Evolutionary conservation across 106 monocot genomes (phyloP).

Genomic region (Cymbidium sinense): DNA sequence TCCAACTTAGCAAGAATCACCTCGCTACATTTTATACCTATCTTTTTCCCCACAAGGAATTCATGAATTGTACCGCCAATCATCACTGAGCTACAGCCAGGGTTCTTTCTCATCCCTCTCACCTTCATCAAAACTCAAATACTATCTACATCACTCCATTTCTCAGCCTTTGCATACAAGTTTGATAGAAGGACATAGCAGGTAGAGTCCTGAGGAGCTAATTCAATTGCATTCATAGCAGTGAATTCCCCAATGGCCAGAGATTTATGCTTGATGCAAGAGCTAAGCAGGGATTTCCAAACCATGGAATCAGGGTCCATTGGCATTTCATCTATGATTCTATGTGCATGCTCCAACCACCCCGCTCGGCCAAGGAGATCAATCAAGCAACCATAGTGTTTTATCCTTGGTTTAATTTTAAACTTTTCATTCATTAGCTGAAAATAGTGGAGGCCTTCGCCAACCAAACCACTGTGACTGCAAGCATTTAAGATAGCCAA

Average conservation of each 20-base stretch:
- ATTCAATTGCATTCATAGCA: too few relatives aligned
- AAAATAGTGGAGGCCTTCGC: too few relatives aligned
- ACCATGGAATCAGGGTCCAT: slow-evolving; percentile 18
- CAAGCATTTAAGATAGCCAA: slow-evolving; percentile 18
- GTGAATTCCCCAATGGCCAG: too few relatives aligned
- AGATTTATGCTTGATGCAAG: slow-evolving; percentile 16
- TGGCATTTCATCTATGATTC: slow-evolving; percentile 20
- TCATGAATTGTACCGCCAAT: slow-evolving; percentile 20
- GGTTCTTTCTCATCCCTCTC: slow-evolving; percentile 15
- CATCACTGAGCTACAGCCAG: slow-evolving; percentile 27
- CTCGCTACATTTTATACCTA: neutral
- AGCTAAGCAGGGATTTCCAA: slow-evolving; percentile 25
- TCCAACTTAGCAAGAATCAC: slow-evolving; percentile 13
- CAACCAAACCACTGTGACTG: too few relatives aligned
- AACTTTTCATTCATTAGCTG: too few relatives aligned
- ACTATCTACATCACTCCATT: too few relatives aligned
- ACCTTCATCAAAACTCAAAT: too few relatives aligned
- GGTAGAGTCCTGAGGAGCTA: slow-evolving; percentile 19
- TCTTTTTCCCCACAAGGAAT: slow-evolving; percentile 16
- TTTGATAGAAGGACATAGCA: slow-evolving; percentile 22
- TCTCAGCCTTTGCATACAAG: slow-evolving; percentile 13
- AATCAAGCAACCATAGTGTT: too few relatives aligned
- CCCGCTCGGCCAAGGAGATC: too few relatives aligned
- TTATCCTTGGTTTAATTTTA: too few relatives aligned
- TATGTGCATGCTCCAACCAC: slow-evolving; percentile 1